Evolutionary conservation across 176 grass and related monocot species (phyloP), one percentile per base, ranked within the genome.

Genomic region (Dactylis glomerata): DNA sequence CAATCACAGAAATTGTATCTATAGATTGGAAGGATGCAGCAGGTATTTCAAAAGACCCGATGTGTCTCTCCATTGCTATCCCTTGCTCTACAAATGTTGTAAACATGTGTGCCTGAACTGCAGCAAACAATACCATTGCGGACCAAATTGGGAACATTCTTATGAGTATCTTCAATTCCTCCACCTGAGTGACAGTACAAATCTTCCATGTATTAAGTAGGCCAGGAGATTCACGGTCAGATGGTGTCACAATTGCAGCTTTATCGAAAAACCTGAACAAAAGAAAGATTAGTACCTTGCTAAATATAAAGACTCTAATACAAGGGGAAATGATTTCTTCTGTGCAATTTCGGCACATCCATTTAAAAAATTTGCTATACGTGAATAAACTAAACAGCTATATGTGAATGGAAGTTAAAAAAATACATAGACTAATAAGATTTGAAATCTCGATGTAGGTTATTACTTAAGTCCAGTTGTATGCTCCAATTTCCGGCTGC

Each of bases 101-200:
- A 30, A 62, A 90, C 79, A 88, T 91, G 13, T 91, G 86, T 77
- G 72, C 86, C 57, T 86, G 66, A 38, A 86, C 92, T 78, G 92
- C 74, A 3, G 69, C 10, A 82, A 77, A 94, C 3, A 90, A 79
- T 58, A 86, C 55, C 52, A 80, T 86, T 74, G 63, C 86, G 17
- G 80, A 20, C 92, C 92, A 94, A 22, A 94, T 54, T 22, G 88
- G 92, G 37, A 94, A 44, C 88, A 94, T 86, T 26, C 88, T 83
- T 8, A 94, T 74, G 5, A 94, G 47, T 66, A 91, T 83, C 70
- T 94, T 94, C 31, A 94, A 78, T 58, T 94, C 88, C 84, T 93
- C 92, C 13, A 88, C 92, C 64, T 94, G 86, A 83, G 86, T 94
- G 55, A 94, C 83, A 6, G 88, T 94, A 44, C 92, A 94, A 13